These are phyloP conservation scores for Clathrus columnatus DNA, from an alignment of 768 basidiomycete species.

Conservation along the genomic window DNA sequence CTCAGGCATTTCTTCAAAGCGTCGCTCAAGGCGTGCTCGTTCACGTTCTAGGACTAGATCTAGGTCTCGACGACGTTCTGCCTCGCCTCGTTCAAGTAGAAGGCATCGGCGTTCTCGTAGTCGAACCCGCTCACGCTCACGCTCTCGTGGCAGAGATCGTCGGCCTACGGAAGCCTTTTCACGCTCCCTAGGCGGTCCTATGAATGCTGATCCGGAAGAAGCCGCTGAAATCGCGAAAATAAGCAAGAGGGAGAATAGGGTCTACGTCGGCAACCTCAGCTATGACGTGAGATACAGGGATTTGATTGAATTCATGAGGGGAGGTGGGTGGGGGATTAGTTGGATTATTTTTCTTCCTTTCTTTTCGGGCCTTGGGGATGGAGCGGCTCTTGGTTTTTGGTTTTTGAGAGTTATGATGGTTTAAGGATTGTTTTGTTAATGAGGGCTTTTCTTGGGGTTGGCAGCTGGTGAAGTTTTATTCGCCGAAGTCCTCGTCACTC, in stretches of 20 bases:
- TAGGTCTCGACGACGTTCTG: conserved; percentile 28
- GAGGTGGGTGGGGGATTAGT: conserved; percentile 88
- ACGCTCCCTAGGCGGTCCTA: conserved; percentile 78
- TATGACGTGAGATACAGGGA: conserved; percentile 99
- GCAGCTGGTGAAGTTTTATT: conserved; percentile 99
- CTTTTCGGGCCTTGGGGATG: conserved; percentile 25
- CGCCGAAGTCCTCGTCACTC: conserved; percentile 97
- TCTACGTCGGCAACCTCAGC: conserved; percentile 97
- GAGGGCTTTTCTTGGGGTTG: conserved; percentile 83
- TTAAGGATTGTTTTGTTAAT: conserved; percentile 65
- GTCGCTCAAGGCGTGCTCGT: conserved; percentile 52
- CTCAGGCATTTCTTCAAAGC: conserved; percentile 35
- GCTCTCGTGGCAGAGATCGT: conserved; percentile 49
- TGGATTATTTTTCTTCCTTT: conserved; percentile 30
- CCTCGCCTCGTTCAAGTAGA: conserved; percentile 17
- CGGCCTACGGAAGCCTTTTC: conserved; percentile 58
- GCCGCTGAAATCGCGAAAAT: conserved; percentile 92
- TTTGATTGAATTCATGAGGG: conserved; percentile 99
- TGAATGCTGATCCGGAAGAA: conserved; percentile 88
- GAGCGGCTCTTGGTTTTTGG: conserved; percentile 25
- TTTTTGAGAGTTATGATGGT: conserved; percentile 42
- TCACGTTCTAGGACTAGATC: conserved; percentile 43
- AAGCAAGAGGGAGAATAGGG: conserved; percentile 96
- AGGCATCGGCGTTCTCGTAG: conserved; percentile 42
- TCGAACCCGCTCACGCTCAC: conserved; percentile 49